A percentile compares a stretch with the other conserved stretches of the same genome.
Conservation (phyloP, 176 grass and related monocot species). For the Tillandsia leiboldiana region DNA sequence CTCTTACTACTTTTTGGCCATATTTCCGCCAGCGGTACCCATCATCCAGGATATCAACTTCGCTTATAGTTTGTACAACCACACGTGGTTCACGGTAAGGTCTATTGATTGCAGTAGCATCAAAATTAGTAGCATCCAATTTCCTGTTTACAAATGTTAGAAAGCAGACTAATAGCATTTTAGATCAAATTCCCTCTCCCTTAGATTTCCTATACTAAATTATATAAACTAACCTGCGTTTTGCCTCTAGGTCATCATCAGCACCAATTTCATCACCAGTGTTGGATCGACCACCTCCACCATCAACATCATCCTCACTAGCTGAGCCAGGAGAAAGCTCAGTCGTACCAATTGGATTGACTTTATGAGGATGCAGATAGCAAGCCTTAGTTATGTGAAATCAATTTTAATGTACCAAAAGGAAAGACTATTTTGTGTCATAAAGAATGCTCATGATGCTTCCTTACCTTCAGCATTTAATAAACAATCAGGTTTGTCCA, state of each 20-base stretch:
- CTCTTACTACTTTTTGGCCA: slow-evolving; percentile 99
- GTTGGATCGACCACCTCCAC: slow-evolving; percentile 59
- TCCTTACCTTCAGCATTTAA: slow-evolving; percentile 49
- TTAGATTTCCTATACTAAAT: neutral
- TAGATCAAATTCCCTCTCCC: neutral
- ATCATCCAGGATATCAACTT: slow-evolving; percentile 99
- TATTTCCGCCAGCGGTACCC: slow-evolving; percentile 99
- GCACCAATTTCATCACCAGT: slow-evolving; percentile 56
- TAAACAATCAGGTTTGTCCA: slow-evolving; percentile 56
- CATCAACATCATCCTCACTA: slow-evolving; percentile 71
- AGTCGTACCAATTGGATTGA: slow-evolving; percentile 42
- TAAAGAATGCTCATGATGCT: neutral
- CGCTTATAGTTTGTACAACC: slow-evolving; percentile 98
- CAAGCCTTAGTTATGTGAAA: slow-evolving; percentile 5
- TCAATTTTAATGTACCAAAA: neutral
- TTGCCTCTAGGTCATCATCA: slow-evolving; percentile 79
- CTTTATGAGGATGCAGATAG: slow-evolving; percentile 43
- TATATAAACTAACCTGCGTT: slow-evolving; percentile 57
- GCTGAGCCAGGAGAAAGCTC: slow-evolving; percentile 35
- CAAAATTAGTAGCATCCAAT: slow-evolving; percentile 63
- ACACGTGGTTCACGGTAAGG: slow-evolving; percentile 94
- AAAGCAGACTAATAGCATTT: slow-evolving; percentile 7
- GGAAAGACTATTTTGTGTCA: neutral
- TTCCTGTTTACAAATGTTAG: slow-evolving; percentile 49
- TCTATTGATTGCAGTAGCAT: slow-evolving; percentile 74